phyloP scores from a whole-genome alignment of 1,284 basidiomycete genomes.

The Polyporus tsugae region DNA sequence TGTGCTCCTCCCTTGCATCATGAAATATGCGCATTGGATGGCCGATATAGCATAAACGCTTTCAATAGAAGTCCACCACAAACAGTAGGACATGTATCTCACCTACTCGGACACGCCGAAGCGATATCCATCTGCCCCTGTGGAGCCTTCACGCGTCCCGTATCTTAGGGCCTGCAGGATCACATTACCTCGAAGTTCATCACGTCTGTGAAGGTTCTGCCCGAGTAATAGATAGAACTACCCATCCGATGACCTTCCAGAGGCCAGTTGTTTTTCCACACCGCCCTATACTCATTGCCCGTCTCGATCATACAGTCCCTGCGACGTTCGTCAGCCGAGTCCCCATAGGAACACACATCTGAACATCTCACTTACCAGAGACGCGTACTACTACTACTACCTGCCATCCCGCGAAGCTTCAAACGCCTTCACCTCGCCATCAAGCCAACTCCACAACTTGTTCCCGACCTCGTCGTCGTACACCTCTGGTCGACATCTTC shows the following conservation, averaged over 20 bases:
- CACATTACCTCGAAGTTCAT: not conserved
- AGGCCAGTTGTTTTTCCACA: not conserved
- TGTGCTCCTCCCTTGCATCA: too few relatives aligned
- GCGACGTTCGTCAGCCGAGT: not conserved
- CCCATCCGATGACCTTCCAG: not conserved
- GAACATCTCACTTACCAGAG: not conserved
- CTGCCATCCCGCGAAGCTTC: not conserved
- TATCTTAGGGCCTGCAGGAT: not conserved
- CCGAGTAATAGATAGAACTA: not conserved
- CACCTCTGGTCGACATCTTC: constrained; percentile 36
- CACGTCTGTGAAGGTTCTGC: not conserved
- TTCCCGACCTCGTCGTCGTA: constrained; percentile 43
- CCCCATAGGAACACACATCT: not conserved
- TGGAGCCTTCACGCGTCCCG: not conserved
- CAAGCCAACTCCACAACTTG: constrained; percentile 51
- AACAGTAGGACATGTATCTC: not conserved
- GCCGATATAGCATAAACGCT: too few relatives aligned
- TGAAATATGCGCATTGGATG: too few relatives aligned
- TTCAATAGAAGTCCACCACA: not conserved
- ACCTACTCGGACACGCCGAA: not conserved
- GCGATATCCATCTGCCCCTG: not conserved
- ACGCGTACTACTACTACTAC: not conserved
- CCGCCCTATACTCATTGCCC: not conserved
- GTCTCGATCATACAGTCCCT: not conserved
- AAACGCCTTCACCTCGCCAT: constrained; percentile 44